These are phyloP conservation scores for Calonectria fujianensis DNA, from an alignment of 2,329 filamentous ascomycete species.

Conservation along the genomic window DNA sequence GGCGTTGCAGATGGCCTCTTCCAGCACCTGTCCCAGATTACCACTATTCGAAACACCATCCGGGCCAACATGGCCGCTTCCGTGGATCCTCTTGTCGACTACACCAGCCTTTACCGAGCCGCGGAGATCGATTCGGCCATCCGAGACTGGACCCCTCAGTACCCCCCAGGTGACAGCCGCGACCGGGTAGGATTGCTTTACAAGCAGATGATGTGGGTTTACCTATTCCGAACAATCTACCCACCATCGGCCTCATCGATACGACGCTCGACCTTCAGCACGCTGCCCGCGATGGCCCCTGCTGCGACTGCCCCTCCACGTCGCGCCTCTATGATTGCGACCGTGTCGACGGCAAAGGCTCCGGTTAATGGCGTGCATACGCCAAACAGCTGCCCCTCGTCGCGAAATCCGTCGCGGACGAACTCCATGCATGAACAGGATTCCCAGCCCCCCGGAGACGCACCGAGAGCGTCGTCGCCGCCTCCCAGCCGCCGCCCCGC, in stretches of 20 bases:
- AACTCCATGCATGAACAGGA: conserved; percentile 64
- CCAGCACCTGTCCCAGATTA: conserved; percentile 85
- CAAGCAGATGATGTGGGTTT: conserved; percentile 80
- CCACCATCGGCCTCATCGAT: conserved; percentile 65
- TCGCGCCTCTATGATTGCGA: conserved; percentile 61
- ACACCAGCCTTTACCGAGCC: conserved; percentile 82
- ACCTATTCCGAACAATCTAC: conserved; percentile 77
- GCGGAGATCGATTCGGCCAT: conserved; percentile 85
- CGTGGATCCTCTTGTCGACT: conserved; percentile 82
- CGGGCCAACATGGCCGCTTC: conserved; percentile 78
- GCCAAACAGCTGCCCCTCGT: conserved; percentile 58
- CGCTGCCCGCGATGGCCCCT: conserved; percentile 49
- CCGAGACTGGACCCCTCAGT: conserved; percentile 81
- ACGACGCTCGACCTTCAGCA: conserved; percentile 58
- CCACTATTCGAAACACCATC: conserved; percentile 83
- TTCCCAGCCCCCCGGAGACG: conserved; percentile 46
- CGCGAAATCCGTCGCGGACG: conserved; percentile 62
- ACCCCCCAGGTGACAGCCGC: conserved; percentile 74
- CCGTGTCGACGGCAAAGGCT: conserved; percentile 51
- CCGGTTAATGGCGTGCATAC: conserved; percentile 43
- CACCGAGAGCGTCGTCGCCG: conserved; percentile 62
- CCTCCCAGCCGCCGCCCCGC: conserved; percentile 68
- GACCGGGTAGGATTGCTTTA: conserved; percentile 75
- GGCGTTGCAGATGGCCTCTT: conserved; percentile 91
- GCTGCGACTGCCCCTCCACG: conserved; percentile 52